Evolutionary conservation across 371 early-diverging fungal genomes (phyloP).

Genomic region (Mucor irregularis): DNA sequence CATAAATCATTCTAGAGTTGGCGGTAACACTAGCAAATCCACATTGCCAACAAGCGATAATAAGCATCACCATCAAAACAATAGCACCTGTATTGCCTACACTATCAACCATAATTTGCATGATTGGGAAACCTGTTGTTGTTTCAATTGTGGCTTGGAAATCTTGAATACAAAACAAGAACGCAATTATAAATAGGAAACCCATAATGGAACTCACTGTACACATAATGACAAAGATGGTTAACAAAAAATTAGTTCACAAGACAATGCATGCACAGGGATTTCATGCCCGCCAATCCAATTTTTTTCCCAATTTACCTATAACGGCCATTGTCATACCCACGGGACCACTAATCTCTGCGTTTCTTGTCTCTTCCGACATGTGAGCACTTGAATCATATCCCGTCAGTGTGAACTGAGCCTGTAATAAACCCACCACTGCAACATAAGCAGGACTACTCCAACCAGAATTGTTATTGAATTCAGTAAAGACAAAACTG

Average conservation of each 20-base stretch:
- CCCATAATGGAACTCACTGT: slow-evolving; percentile 40
- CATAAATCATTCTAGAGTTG: slow-evolving; percentile 73
- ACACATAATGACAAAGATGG: not conserved
- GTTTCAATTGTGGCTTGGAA: slow-evolving; percentile 41
- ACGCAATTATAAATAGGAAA: slow-evolving; percentile 41
- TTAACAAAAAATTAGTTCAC: no score
- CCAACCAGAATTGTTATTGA: slow-evolving; percentile 41
- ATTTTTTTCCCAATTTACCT: slow-evolving; percentile 12
- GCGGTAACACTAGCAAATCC: slow-evolving; percentile 58
- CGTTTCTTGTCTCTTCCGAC: slow-evolving; percentile 69
- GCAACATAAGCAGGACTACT: slow-evolving; percentile 26
- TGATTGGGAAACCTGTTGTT: slow-evolving; percentile 42
- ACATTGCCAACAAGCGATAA: slow-evolving; percentile 61
- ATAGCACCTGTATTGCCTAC: slow-evolving; percentile 51
- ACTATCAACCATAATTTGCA: slow-evolving; percentile 55
- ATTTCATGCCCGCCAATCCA: no score
- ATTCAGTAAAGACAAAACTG: slow-evolving; percentile 45
- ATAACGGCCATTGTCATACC: slow-evolving; percentile 25
- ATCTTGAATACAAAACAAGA: slow-evolving; percentile 46
- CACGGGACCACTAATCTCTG: slow-evolving; percentile 58
- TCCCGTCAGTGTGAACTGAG: slow-evolving; percentile 48
- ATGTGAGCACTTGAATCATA: slow-evolving; percentile 74
- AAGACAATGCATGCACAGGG: no score
- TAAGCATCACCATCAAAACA: slow-evolving; percentile 53
- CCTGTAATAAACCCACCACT: slow-evolving; percentile 34